A percentile compares a stretch with the other conserved stretches of the same genome.
These are phyloP conservation scores for Neurospora discreta DNA, from an alignment of 495 filamentous ascomycete species.

Conservation along the genomic window DNA sequence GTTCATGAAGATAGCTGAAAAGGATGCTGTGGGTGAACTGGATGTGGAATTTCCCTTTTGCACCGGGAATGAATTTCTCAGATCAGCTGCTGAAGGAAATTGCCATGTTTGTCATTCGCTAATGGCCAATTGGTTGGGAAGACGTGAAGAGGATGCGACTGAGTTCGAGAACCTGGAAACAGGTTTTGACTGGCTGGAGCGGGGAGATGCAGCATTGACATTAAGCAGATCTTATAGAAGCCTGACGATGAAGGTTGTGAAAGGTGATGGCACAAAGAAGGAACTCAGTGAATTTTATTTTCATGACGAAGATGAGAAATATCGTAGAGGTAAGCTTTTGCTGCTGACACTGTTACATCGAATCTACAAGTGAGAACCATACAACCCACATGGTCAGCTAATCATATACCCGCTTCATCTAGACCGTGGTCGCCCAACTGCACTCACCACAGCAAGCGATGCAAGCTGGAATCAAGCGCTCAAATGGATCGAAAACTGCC, in stretches of 20 bases:
- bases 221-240: too few relatives aligned
- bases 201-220: neutral
- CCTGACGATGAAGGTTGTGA: neutral
- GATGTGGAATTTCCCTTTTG: neutral
- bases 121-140: neutral
- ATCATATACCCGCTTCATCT: neutral
- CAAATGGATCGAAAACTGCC: neutral
- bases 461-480: neutral
- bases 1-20: neutral
- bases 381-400: neutral
- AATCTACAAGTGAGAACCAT: neutral
- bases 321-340: neutral
- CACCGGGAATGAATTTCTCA: neutral
- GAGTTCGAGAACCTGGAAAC: neutral
- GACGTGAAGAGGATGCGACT: neutral
- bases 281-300: too few relatives aligned
- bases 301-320: neutral
- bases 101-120: neutral
- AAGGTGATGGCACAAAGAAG: neutral
- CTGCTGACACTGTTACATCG: neutral
- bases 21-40: too few relatives aligned
- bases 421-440: neutral
- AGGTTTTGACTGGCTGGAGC: neutral
- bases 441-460: neutral
- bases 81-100: neutral